A percentile compares a stretch with the other conserved stretches of the same genome.
Evolutionary conservation across 1,139 yeast genomes (phyloP).

Genomic region (Yamadazyma diospyri): DNA sequence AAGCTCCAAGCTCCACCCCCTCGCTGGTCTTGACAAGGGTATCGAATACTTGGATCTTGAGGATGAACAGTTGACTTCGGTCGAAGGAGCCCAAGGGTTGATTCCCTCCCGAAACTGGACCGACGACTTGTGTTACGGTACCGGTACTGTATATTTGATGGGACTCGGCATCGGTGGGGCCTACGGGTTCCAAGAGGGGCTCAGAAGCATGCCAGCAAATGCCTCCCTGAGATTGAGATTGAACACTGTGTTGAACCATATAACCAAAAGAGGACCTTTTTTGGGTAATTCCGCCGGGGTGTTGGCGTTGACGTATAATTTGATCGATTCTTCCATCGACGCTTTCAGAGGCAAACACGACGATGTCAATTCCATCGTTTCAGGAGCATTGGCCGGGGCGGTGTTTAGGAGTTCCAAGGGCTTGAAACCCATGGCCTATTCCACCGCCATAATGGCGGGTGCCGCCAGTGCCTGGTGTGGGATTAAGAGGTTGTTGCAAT

Average conservation of each 20-base stretch:
- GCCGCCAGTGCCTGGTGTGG: slow-evolving; percentile 96
- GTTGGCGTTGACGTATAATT: slow-evolving; percentile 81
- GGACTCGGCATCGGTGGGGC: slow-evolving; percentile 84
- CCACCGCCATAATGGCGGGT: slow-evolving; percentile 80
- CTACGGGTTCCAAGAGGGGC: slow-evolving; percentile 84
- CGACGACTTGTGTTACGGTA: slow-evolving; percentile 95
- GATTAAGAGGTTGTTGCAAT: slow-evolving; percentile 51
- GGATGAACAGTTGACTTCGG: slow-evolving; percentile 62
- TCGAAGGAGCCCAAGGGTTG: slow-evolving; percentile 87
- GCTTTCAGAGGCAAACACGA: slow-evolving; percentile 85
- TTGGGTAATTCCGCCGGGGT: slow-evolving; percentile 95
- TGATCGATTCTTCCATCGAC: slow-evolving; percentile 78
- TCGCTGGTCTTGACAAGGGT: slow-evolving; percentile 88
- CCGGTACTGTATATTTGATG: slow-evolving; percentile 86
- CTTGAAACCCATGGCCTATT: slow-evolving; percentile 79
- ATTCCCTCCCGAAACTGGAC: slow-evolving; percentile 96
- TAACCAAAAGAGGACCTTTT: slow-evolving; percentile 94
- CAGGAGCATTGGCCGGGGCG: slow-evolving; percentile 94
- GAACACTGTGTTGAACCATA: slow-evolving; percentile 85
- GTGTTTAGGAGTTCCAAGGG: slow-evolving; percentile 86
- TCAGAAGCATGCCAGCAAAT: slow-evolving; percentile 67
- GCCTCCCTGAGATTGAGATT: slow-evolving; percentile 76
- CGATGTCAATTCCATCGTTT: slow-evolving; percentile 72
- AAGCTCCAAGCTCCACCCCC: slow-evolving; percentile 77
- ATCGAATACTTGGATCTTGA: slow-evolving; percentile 89